Evolutionary conservation across 305 asterid genomes (phyloP), one percentile per base, ranked within the genome.

Genomic region (Ilex paraguariensis): DNA sequence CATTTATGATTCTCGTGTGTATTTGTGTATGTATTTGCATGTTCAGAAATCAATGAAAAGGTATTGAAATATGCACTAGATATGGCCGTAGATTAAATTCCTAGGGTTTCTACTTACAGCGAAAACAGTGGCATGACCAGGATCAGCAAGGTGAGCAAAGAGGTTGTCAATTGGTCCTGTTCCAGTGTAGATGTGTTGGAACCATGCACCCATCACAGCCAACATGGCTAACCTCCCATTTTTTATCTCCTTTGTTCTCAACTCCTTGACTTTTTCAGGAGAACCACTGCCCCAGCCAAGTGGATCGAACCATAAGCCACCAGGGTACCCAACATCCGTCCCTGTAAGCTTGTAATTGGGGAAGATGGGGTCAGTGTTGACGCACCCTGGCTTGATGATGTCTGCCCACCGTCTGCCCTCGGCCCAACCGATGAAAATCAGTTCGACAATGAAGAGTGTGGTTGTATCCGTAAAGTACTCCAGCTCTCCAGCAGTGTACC

Each of bases 371-470:
- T 93, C 97, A 0, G 96, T 93, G 85, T 90, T 90, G 30, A 90
- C 97, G 5, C 80, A 69, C 14, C 98, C 98, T 2, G 98, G 98
- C 73, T 90, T 85, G 67, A 90, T 64, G 70, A 92, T 92, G 77
- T 92, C 98, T 0, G 97, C 96, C 98, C 98, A 90, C 67, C 98
- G 72, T 63, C 98, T 80, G 53, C 98, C 98, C 87, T 93, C 97
- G 0, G 97, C 97, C 99, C 99, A 93, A 9, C 97, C 98, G 1
- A 93, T 93, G 59, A 90, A 81, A 15, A 87, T n/a, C 78, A 93
- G 13, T 85, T 93, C 96, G 1, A 93, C 56, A 9, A 87, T 55
- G 75, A 93, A 87, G 44, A 93, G 90, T 1, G 99, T 93, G 3
- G 95, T 87, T 1, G 90, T 90, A 44, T 93, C 96, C 1, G 96